phyloP scores from a whole-genome alignment of 2,329 filamentous ascomycete species.

The Fusarium sublunatum region DNA sequence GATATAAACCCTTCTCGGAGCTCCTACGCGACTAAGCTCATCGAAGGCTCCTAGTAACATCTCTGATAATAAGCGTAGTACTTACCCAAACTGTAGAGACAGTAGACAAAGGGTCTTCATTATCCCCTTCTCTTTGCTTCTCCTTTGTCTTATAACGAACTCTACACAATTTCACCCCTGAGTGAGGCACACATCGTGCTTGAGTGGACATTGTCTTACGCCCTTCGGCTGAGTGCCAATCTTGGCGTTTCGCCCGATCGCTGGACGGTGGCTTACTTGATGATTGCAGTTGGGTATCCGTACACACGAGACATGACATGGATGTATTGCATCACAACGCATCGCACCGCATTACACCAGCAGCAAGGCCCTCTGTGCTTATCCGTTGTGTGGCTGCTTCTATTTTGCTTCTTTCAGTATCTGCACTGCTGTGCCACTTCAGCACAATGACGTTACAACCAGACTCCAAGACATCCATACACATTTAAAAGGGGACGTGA shows the following conservation, averaged over 20 bases:
- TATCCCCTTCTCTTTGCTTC: neutral
- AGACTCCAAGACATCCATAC: slow-evolving; percentile 18
- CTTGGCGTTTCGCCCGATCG: slow-evolving; percentile 26
- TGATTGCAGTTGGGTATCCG: slow-evolving; percentile 17
- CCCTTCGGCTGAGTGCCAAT: slow-evolving; percentile 10
- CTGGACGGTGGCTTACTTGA: slow-evolving; percentile 14
- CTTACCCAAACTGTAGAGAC: too few species aligned
- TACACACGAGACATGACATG: slow-evolving; percentile 28
- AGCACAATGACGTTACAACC: neutral
- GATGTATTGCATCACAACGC: slow-evolving; percentile 36
- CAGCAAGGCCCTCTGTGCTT: slow-evolving; percentile 11
- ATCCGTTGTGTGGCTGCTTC: slow-evolving; percentile 27
- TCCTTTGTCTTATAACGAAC: neutral
- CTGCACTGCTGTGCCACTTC: slow-evolving; percentile 12
- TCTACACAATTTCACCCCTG: neutral
- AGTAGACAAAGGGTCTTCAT: neutral
- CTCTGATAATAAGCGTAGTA: too few species aligned
- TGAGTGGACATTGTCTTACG: slow-evolving; percentile 10
- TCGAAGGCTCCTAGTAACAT: too few species aligned
- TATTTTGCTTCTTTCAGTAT: slow-evolving; percentile 26
- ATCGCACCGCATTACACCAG: slow-evolving; percentile 35
- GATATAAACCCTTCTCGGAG: neutral
- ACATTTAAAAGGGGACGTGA: slow-evolving; percentile 21
- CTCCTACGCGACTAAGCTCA: too few species aligned
- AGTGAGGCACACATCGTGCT: slow-evolving; percentile 4